Base-by-base conservation (phyloP, 805 yeast species). In the Candida verbasci region DNA sequence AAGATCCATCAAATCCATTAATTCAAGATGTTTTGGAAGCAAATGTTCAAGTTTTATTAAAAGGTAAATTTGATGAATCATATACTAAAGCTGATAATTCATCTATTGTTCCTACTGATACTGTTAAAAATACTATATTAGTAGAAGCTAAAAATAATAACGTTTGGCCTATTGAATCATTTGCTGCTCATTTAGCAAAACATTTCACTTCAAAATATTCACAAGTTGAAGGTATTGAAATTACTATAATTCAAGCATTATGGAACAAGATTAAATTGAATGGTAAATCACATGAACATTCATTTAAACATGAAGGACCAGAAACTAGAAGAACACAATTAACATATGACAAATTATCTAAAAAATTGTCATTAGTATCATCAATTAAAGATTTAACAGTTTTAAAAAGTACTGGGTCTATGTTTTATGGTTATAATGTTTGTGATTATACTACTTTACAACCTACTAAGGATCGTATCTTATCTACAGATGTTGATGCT, bases 61-160 rank as follows among this genome's bases (percentile, higher is more conserved):
- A 74, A 48, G 97, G 97, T 44, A 75, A 72, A 39, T 80, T 89
- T 52, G 96, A 84, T 44, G 62, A 66, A 21, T 80, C 95, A 3
- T 89, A 85, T 70, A 89, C 96, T 34, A 53, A 81, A 40, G 96
- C 96, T 25, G 94, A 89, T 64, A 89, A 89, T 67, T 56, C 84
- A 2, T 76, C 84, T n/a, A 80, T 89, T 52, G 94, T 89, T 34
- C 96, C 97, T 41, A 89, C 97, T 7, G 96, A 88, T 61, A 86
- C 96, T 1, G 88, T 87, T 38, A 88, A 88, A 63, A 88, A 88
- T 71, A 88, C 96, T 35, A 78, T 86, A 45, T 71, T 84, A 55
- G 72, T 89, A 23, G 81, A 85, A 47, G 96, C 96, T 46, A 85
- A 83, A 63, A 80, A 74, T 53, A 72, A 77, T 34, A 86, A 87